Base-by-base conservation (phyloP, 345 rosid species). In the Raphanus sativus region DNA sequence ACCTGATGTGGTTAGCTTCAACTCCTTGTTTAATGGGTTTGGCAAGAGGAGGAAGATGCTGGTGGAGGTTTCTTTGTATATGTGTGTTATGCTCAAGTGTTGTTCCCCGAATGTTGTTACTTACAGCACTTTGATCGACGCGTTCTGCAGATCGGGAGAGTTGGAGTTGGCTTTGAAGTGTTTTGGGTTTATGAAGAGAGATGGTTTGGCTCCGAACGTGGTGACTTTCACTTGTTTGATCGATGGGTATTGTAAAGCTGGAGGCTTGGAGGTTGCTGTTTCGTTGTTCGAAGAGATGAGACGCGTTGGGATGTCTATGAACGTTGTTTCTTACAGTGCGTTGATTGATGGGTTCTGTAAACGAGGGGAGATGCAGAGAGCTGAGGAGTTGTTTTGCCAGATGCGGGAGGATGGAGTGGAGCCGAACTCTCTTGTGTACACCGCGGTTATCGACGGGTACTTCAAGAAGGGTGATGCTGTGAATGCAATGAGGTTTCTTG, bases 161-260 rank as follows among this genome's bases (percentile, higher is more conserved):
- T 69, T 83, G 55, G 6, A 50, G 6, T 26, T 66, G 75, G 86
- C 73, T 8, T 56, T 65, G 28, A 83, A 72, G 59, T 21, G 80
- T 25, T 83, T 83, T 74, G 6, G 25, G 26, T 76, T 32, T 62
- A 80, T 85, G 86, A 81, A 76, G 78, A 80, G 33, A 71, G 84
- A 83, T 69, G 78, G 64, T 58, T 73, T 81, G 16, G 30, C 52
- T 59, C 84, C 84, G 2, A 83, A 85, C 77, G 80, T 84, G 70
- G 71, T 83, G 62, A 76, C 77, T 42, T 83, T 77, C 74, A 81
- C 88, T 70, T 79, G 84, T 77, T 85, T 83, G 84, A 85, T 85
- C 59, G 83, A 83, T 69, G 85, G 88, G 42, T 81, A 70, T 5
- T 71, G 82, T 77, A 81, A 83, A 65, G 79, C 65, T 72, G 84